Conservation (phyloP, 441 rosid species). For the Dalechampia spathulata region DNA sequence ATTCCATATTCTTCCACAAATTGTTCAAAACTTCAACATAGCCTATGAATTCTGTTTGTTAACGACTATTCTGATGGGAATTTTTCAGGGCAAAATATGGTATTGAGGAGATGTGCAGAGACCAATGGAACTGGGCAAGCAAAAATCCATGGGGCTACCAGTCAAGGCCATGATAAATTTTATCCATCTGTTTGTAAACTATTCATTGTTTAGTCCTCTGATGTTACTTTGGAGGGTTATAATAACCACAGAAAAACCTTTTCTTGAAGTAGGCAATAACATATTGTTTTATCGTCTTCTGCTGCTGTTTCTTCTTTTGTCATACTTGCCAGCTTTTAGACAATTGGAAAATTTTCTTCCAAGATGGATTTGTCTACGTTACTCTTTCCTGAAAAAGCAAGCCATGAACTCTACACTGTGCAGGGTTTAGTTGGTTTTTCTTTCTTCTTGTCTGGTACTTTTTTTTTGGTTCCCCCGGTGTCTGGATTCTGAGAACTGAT, state of each 20-base stretch:
- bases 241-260: not conserved
- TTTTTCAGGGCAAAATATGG: constrained; percentile 74
- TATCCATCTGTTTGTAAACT: constrained; percentile 3
- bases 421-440: no score
- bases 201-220: constrained; percentile 2
- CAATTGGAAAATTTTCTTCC: no score
- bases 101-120: constrained; percentile 80
- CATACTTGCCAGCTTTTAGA: no score
- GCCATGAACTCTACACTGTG: no score
- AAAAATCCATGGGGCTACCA: constrained; percentile 83
- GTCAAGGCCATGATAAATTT: constrained; percentile 35
- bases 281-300: no score
- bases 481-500: no score
- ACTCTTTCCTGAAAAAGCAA: no score
- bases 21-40: constrained; percentile 18
- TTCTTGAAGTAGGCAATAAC: no score
- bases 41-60: not conserved
- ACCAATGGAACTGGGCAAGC: constrained; percentile 96
- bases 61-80: constrained; percentile 4
- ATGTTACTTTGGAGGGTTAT: not conserved
- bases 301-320: no score
- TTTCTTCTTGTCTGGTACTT: no score
- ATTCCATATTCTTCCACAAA: constrained; percentile 14
- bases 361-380: no score
- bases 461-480: no score